Conservation (phyloP, 306 rosid genomes). For the Medicago arabica region DNA sequence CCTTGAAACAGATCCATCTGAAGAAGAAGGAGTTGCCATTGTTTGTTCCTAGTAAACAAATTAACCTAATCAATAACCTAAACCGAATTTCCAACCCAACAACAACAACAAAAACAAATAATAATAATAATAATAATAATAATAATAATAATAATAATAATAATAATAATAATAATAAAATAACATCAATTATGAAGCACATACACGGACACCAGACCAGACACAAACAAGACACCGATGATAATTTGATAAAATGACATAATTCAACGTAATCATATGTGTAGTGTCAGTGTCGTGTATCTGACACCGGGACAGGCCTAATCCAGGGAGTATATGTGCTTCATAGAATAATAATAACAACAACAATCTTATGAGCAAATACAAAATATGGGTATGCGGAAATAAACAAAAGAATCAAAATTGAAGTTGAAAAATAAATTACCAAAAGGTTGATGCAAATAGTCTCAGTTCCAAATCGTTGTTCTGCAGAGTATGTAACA, state of each 20-base stretch:
- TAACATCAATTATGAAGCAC: too few species aligned
- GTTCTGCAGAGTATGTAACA: slow-evolving; percentile 22
- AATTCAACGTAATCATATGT: too few species aligned
- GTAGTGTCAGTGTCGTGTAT: too few species aligned
- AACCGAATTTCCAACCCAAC: not conserved
- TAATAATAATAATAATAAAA: not conserved
- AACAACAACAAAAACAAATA: not conserved
- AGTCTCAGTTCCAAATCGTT: slow-evolving; percentile 7
- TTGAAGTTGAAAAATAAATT: not conserved
- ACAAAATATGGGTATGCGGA: not conserved
- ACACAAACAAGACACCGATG: too few species aligned
- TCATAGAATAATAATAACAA: too few species aligned
- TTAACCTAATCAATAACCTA: not conserved
- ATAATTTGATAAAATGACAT: too few species aligned
- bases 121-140: not conserved
- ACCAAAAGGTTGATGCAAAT: not conserved
- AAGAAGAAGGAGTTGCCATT: slow-evolving; percentile 59
- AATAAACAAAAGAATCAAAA: slow-evolving; percentile 11
- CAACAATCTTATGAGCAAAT: not conserved
- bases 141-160: not conserved
- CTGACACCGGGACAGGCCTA: too few species aligned
- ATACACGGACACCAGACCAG: too few species aligned
- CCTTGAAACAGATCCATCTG: slow-evolving; percentile 57
- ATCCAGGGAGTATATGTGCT: too few species aligned
- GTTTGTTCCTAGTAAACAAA: slow-evolving; percentile 1